Conservation (phyloP, 768 basidiomycete species). For the Coprinellus micaceus region DNA sequence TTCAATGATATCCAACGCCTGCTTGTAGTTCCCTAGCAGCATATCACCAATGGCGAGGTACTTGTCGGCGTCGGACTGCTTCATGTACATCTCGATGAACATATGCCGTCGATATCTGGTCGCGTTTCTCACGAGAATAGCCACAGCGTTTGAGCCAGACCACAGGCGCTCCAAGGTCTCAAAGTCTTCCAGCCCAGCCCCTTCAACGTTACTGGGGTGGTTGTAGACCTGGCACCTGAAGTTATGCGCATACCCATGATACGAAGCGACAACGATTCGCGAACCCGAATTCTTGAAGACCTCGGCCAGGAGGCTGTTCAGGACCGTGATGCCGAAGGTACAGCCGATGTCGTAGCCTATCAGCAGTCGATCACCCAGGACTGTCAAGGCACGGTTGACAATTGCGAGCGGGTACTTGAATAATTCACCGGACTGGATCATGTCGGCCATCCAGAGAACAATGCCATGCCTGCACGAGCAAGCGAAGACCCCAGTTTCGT, state of each 20-base stretch:
- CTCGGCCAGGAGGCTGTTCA: slow-evolving; percentile 16
- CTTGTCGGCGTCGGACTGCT: slow-evolving; percentile 4
- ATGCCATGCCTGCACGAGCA: slow-evolving; percentile 27
- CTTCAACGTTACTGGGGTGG: slow-evolving; percentile 16
- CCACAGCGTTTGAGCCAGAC: slow-evolving; percentile 19
- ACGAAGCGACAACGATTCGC: slow-evolving; percentile 16
- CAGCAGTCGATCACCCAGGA: slow-evolving; percentile 16
- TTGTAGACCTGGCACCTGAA: neutral
- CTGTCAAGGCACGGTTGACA: slow-evolving; percentile 16
- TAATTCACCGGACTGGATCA: slow-evolving; percentile 19
- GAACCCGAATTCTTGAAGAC: slow-evolving; percentile 3
- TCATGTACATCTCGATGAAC: slow-evolving; percentile 3
- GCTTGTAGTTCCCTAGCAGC: slow-evolving; percentile 19
- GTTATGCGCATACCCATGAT: slow-evolving; percentile 30
- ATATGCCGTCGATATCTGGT: slow-evolving; percentile 8
- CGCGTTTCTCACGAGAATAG: slow-evolving; percentile 10
- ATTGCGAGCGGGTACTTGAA: slow-evolving; percentile 26
- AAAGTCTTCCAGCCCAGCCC: slow-evolving; percentile 23
- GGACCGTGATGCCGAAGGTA: slow-evolving; percentile 20
- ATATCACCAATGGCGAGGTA: slow-evolving; percentile 1
- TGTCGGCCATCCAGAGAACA: slow-evolving; percentile 21
- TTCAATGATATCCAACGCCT: slow-evolving; percentile 19
- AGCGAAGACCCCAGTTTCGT: slow-evolving; percentile 28
- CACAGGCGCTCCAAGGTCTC: slow-evolving; percentile 23
- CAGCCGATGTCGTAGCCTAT: slow-evolving; percentile 31